Conservation (phyloP, 2,329 filamentous ascomycete genomes). For the Sporothrix brunneoviolacea region DNA sequence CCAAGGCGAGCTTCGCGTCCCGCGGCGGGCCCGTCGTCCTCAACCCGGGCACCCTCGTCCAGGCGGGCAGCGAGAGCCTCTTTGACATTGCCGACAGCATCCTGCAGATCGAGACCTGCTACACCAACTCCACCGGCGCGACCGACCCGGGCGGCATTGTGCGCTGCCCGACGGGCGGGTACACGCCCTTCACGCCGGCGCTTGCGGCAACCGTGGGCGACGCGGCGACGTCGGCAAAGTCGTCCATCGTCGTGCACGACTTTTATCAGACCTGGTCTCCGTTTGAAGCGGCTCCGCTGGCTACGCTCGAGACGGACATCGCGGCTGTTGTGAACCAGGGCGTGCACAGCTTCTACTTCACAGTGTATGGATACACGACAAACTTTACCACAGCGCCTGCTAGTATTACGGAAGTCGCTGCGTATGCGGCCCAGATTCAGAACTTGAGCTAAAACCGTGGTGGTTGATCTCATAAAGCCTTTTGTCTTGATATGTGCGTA, state of each 20-base stretch:
- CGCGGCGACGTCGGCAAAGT: conserved; percentile 9
- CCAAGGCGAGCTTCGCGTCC: conserved; percentile 5
- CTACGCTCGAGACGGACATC: conserved; percentile 3
- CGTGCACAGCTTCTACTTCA: conserved; percentile 18
- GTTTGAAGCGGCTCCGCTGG: conserved; percentile 6
- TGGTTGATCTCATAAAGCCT: too few species aligned
- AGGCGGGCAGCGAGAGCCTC: conserved; percentile 15
- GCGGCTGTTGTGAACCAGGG: conserved; percentile 8
- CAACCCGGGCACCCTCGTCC: conserved; percentile 16
- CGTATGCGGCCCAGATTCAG: conserved; percentile 12
- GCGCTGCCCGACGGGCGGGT: conserved; percentile 14
- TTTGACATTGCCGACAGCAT: conserved; percentile 17
- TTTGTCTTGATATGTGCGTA: too few species aligned
- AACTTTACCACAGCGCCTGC: conserved; percentile 15
- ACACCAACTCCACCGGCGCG: conserved; percentile 15
- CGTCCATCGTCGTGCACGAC: conserved; percentile 18
- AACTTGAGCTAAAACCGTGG: background rate
- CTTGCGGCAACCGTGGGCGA: conserved; percentile 3
- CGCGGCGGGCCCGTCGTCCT: conserved; percentile 14
- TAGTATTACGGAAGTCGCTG: conserved; percentile 15
- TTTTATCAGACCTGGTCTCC: conserved; percentile 15
- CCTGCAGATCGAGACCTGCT: conserved; percentile 18
- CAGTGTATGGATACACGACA: conserved; percentile 13
- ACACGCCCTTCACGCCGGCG: conserved; percentile 13
- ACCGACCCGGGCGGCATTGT: conserved; percentile 9